Conservation (phyloP, 371 early-diverging fungal genomes). For the Lichtheimia ornata region DNA sequence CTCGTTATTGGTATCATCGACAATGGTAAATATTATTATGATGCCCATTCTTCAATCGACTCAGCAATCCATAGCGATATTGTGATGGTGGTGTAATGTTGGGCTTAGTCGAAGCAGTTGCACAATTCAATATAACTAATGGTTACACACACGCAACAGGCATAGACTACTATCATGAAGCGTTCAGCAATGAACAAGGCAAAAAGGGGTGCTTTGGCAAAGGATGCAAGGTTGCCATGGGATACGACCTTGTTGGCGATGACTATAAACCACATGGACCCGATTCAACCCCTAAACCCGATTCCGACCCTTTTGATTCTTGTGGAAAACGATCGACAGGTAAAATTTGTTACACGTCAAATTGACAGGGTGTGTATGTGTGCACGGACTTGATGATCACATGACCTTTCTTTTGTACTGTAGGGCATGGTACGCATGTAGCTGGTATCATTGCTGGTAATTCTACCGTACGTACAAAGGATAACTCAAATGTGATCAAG, state of each 20-base stretch:
- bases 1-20: slow-evolving; percentile 73
- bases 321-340: slow-evolving; percentile 24
- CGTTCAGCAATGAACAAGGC: slow-evolving; percentile 38
- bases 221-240: slow-evolving; percentile 53
- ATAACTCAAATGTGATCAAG: too few relatives aligned
- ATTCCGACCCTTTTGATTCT: slow-evolving; percentile 51
- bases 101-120: too few relatives aligned
- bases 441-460: slow-evolving; percentile 5
- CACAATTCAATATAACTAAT: too few relatives aligned
- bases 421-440: slow-evolving; percentile 63
- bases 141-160: slow-evolving; percentile 22
- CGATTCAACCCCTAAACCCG: slow-evolving; percentile 21
- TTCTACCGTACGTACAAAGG: background rate
- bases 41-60: too few relatives aligned
- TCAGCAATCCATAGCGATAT: too few relatives aligned
- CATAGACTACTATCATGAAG: slow-evolving; percentile 61
- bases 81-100: too few relatives aligned
- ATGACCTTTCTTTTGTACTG: background rate
- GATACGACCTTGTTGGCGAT: slow-evolving; percentile 56
- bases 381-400: too few relatives aligned
- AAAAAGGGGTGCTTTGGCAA: slow-evolving; percentile 52
- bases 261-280: slow-evolving; percentile 23
- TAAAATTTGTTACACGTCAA: too few relatives aligned
- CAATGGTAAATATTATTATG: slow-evolving; percentile 31
- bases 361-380: too few relatives aligned